A percentile compares a stretch with the other conserved stretches of the same genome.
Evolutionary conservation across 306 rosid species (phyloP).

Genomic region (Betula pendula): DNA sequence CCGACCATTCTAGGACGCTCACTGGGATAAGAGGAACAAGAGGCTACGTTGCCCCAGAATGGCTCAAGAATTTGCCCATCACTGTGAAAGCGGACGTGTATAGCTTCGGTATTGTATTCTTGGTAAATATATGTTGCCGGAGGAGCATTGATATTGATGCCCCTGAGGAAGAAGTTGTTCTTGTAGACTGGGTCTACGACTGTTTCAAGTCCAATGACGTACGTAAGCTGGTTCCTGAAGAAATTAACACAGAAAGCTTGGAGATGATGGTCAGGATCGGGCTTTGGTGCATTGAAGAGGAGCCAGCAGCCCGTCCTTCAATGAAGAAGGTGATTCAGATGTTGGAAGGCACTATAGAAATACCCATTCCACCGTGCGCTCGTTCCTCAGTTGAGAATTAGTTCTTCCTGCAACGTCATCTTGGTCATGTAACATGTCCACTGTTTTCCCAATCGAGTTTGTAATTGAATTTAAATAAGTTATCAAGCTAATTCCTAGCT

Average conservation of each 20-base stretch:
- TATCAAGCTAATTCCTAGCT: too few species aligned
- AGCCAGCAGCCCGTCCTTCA: not conserved
- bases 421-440: too few species aligned
- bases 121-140: not conserved
- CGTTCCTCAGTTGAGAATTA: not conserved
- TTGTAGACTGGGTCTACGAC: not conserved
- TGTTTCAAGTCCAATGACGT: not conserved
- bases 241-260: not conserved
- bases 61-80: not conserved
- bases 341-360: not conserved
- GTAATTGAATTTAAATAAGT: too few species aligned
- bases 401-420: not conserved
- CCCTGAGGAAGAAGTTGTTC: not conserved
- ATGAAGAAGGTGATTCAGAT: not conserved
- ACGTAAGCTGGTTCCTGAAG: not conserved
- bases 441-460: too few species aligned
- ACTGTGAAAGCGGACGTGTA: not conserved
- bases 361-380: slow-evolving; percentile 1
- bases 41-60: not conserved
- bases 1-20: not conserved
- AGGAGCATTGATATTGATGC: not conserved
- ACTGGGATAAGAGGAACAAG: not conserved
- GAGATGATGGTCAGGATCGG: not conserved
- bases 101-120: not conserved
- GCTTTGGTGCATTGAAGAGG: not conserved